Base-by-base conservation (phyloP, 495 filamentous ascomycete species). In the Penicillium atrosanguineum region DNA sequence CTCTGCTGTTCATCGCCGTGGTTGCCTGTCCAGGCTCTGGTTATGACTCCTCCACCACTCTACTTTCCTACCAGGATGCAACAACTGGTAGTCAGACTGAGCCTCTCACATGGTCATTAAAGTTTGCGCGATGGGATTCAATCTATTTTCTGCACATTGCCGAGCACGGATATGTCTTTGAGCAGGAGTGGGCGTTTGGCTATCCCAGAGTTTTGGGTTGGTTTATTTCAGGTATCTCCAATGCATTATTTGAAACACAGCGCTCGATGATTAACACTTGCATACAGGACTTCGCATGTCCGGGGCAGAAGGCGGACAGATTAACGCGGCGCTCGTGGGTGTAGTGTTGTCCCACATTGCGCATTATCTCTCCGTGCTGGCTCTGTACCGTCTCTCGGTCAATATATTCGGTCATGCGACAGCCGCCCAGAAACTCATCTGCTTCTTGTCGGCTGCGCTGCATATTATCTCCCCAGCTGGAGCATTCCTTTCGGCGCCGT, bases 161-260 rank as follows among this genome's bases (percentile, higher is more conserved):
- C 0, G 73, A 79, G 49, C 74, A 84, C 29, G 91, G 90, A 20
- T 91, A 97, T 55, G 46, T 85, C 9, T 92, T 87, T 70, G 94
- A 98, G 71, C 95, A 98, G 71, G 91, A 97, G 71, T 97, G 92
- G 91, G 94, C 95, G 1, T 98, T 96, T 73, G 87, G 90, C 1
- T 83, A 86, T 53, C 79, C 86, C 5, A 69, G 75, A 42, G 47
- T 82, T 34, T 67, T 91, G 26, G 53, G 61, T 6, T 52, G 64
- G 16, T 49, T 83, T 15, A 61, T 71, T 34, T 71, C 65, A 57
- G 75, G 86, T 87, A 74, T 51, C 52, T 56, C 16, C 21, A 16
- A 14, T 37, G 23, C 34, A 21, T 25, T 8, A 12, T 6, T 7
- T 4, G 7, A 16, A 12, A 7, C 8, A 44, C 14, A 26, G 41